These are phyloP conservation scores for Pseudogymnoascus sp. DNA, from an alignment of 2,329 filamentous ascomycete species.

Conservation along the genomic window DNA sequence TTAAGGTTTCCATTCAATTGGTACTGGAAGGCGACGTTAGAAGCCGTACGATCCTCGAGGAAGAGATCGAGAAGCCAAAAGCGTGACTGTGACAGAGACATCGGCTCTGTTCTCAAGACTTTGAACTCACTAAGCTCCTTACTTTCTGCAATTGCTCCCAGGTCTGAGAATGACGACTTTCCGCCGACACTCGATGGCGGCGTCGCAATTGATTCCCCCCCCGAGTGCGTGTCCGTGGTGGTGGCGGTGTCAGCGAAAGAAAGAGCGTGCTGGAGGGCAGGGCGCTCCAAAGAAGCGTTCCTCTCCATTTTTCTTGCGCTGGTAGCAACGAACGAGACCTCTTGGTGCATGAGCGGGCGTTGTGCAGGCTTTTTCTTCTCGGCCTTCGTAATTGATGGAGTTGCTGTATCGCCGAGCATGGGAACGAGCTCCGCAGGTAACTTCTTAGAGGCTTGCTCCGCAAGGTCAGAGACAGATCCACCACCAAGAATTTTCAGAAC, in stretches of 20 bases:
- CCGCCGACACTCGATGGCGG: slow-evolving; percentile 2
- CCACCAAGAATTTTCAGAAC: slow-evolving; percentile 19
- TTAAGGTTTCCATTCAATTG: slow-evolving; percentile 30
- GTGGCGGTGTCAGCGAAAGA: slow-evolving; percentile 8
- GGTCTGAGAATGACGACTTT: slow-evolving; percentile 11
- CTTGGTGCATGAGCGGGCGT: background rate
- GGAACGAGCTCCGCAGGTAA: slow-evolving; percentile 4
- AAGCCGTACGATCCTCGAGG: slow-evolving; percentile 33
- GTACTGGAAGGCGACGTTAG: slow-evolving; percentile 33
- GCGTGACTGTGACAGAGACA: slow-evolving; percentile 36
- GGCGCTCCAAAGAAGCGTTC: background rate
- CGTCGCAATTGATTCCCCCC: background rate
- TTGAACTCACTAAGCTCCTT: slow-evolving; percentile 12
- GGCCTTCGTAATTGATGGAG: background rate
- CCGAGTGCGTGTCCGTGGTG: slow-evolving; percentile 1
- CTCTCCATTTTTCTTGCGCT: background rate
- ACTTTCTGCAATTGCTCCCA: slow-evolving; percentile 11
- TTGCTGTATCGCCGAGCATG: background rate
- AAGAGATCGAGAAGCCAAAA: slow-evolving; percentile 35
- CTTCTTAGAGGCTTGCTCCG: slow-evolving; percentile 13
- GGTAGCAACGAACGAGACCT: slow-evolving; percentile 10
- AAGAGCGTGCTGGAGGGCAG: background rate
- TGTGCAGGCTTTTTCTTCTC: background rate
- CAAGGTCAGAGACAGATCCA: slow-evolving; percentile 11
- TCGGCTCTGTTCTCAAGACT: background rate